Percentiles rank a stretch among this genome's conserved stretches.
phyloP scores from a whole-genome alignment of 345 rosid genomes.

The Microthlaspi erraticum region DNA sequence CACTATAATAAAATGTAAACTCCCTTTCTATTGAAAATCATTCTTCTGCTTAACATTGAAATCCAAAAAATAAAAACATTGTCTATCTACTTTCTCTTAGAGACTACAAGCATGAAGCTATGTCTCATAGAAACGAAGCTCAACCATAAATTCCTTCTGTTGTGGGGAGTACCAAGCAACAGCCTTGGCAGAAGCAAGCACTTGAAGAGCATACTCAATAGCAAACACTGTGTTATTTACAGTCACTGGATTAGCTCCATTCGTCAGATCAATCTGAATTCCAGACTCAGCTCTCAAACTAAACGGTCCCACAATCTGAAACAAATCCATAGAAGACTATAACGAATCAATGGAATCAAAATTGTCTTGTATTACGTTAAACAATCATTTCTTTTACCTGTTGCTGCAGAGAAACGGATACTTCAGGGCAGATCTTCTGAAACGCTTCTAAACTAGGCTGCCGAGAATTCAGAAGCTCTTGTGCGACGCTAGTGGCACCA shows the following conservation, averaged over 20 bases:
- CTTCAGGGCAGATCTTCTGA: slow-evolving; percentile 67
- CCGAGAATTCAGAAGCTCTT: slow-evolving; percentile 64
- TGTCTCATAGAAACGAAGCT: slow-evolving; percentile 80
- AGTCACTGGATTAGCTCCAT: slow-evolving; percentile 49
- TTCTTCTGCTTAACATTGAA: slow-evolving; percentile 20
- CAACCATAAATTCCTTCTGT: slow-evolving; percentile 82
- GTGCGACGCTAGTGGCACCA: slow-evolving; percentile 63
- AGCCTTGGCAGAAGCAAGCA: slow-evolving; percentile 91
- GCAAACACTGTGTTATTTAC: slow-evolving; percentile 74
- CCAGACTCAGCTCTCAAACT: slow-evolving; percentile 84
- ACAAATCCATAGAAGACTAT: slow-evolving; percentile 5
- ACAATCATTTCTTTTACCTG: slow-evolving; percentile 56
- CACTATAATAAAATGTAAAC: slow-evolving; percentile 66
- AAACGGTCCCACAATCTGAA: slow-evolving; percentile 92
- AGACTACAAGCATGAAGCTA: slow-evolving; percentile 42
- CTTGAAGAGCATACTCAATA: slow-evolving; percentile 81
- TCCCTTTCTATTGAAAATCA: slow-evolving; percentile 53
- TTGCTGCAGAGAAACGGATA: slow-evolving; percentile 79
- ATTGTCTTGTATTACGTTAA: too few species aligned
- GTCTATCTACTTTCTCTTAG: slow-evolving; percentile 34
- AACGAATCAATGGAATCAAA: slow-evolving; percentile 2
- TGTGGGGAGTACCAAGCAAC: slow-evolving; percentile 91
- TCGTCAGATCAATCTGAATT: slow-evolving; percentile 59
- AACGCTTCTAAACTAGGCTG: slow-evolving; percentile 62
- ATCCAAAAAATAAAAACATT: not conserved